A percentile compares a stretch with the other conserved stretches of the same genome.
Evolutionary conservation across 257 asterid genomes (phyloP).

Genomic region (Plantago major): DNA sequence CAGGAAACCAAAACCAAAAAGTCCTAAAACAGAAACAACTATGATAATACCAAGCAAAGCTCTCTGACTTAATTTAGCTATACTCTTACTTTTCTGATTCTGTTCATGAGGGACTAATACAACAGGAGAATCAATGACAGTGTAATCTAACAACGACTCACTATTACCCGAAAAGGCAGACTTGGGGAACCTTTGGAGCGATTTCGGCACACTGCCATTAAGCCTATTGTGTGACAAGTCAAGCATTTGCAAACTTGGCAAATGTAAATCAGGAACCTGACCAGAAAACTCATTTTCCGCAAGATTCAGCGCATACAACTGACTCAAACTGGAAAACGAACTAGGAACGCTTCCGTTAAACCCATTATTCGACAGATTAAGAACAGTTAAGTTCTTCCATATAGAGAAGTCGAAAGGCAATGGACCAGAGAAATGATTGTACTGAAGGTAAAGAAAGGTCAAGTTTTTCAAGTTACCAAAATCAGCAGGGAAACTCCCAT

Average conservation of each 20-base stretch:
- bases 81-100: conserved; percentile 34
- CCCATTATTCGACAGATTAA: conserved; percentile 52
- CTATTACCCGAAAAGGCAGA: conserved; percentile 49
- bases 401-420: conserved; percentile 60
- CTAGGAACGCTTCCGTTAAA: conserved; percentile 52
- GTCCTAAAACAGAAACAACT: conserved; percentile 50
- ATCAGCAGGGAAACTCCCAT: conserved; percentile 59
- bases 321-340: conserved; percentile 48
- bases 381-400: conserved; percentile 48
- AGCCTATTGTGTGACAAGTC: conserved; percentile 56
- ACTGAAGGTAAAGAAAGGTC: conserved; percentile 68
- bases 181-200: conserved; percentile 59
- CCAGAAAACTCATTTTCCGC: conserved; percentile 56
- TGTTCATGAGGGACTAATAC: conserved; percentile 44
- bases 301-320: conserved; percentile 47
- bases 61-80: conserved; percentile 42
- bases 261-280: conserved; percentile 42
- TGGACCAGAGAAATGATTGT: conserved; percentile 62
- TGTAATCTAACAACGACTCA: conserved; percentile 36
- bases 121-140: conserved; percentile 38
- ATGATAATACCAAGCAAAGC: conserved; percentile 53
- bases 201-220: conserved; percentile 58
- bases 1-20: conserved; percentile 54
- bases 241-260: conserved; percentile 46
- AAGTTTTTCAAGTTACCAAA: conserved; percentile 51